Evolutionary conservation across 225 moss, liverwort and hornwort species (phyloP).

Genomic region (Sphagnum tenellum): DNA sequence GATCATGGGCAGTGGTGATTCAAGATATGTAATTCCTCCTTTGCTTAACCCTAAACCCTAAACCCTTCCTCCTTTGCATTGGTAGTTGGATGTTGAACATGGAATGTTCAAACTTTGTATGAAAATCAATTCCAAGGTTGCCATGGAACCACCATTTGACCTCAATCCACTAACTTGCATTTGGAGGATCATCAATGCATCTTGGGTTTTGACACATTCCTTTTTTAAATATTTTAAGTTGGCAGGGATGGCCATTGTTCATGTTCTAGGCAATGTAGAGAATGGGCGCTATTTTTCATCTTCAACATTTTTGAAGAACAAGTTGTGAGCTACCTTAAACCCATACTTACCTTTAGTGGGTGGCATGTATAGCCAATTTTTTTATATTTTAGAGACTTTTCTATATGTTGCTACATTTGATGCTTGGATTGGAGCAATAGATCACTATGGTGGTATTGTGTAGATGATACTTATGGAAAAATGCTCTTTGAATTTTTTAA

Average conservation of each 20-base stretch:
- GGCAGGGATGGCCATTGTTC: neutral
- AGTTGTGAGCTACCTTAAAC: neutral
- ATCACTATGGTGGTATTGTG: neutral
- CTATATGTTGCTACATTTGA: neutral
- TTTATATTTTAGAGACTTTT: neutral
- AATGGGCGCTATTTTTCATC: neutral
- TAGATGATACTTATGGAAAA: no score
- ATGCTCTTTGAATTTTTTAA: no score
- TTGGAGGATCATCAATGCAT: no score
- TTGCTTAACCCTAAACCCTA: neutral
- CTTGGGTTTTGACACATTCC: no score
- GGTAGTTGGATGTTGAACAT: neutral
- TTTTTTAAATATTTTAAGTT: no score
- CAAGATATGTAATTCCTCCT: neutral
- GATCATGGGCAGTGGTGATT: no score
- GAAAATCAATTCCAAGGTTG: neutral
- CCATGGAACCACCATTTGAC: constrained; percentile 1
- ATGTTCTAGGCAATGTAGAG: neutral
- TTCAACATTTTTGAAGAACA: neutral
- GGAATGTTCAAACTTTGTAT: neutral
- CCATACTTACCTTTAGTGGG: no score
- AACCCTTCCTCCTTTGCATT: no score
- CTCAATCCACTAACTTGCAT: neutral
- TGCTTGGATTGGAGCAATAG: neutral
- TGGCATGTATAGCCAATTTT: no score